These are phyloP conservation scores for Alternaria sp. DNA, from an alignment of 2,329 filamentous ascomycete species.

Conservation along the genomic window DNA sequence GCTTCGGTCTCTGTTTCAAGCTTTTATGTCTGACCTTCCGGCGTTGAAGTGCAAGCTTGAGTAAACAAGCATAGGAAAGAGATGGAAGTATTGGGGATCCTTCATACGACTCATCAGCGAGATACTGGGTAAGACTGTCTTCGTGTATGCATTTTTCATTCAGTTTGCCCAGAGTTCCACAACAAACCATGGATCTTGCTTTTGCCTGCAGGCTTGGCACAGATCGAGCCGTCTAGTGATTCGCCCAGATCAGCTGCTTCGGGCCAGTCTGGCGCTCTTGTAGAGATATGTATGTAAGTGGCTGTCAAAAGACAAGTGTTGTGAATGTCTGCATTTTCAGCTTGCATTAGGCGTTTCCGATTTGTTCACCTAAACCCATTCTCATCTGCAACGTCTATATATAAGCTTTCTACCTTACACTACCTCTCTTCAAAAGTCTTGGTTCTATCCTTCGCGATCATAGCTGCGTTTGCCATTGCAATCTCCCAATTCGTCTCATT, in stretches of 20 bases:
- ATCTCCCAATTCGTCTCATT: conserved; percentile 6
- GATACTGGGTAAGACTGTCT: conserved; percentile 6
- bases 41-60: conserved; percentile 30
- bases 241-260: conserved; percentile 1
- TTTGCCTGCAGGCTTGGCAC: conserved; percentile 13
- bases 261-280: background rate
- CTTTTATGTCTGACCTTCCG: conserved; percentile 16
- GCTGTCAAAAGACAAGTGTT: background rate
- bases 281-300: background rate
- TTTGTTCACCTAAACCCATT: background rate
- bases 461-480: background rate
- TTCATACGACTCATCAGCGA: conserved; percentile 7
- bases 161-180: conserved; percentile 1
- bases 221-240: background rate
- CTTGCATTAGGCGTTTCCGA: background rate
- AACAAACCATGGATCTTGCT: background rate
- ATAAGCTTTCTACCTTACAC: background rate
- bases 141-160: conserved; percentile 10
- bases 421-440: background rate
- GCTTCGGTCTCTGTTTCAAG: background rate
- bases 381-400: background rate
- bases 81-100: conserved; percentile 18
- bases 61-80: conserved; percentile 10
- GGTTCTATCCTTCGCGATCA: background rate
- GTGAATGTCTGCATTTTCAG: background rate